Evolutionary conservation across 371 early-diverging fungal species (phyloP).

Genomic region (Apophysomyces elegans): DNA sequence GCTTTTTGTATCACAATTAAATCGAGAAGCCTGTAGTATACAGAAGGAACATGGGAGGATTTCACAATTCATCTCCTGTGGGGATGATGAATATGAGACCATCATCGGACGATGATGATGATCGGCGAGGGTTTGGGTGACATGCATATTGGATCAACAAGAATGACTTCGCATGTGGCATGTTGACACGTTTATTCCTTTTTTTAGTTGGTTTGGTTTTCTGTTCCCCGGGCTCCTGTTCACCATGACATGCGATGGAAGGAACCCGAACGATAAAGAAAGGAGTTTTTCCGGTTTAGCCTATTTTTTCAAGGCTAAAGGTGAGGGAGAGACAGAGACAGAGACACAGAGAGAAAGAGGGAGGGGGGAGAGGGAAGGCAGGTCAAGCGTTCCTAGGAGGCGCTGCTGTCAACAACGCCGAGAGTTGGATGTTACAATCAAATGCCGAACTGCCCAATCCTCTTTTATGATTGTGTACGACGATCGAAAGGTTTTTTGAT

Average conservation of each 20-base stretch:
- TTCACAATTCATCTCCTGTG: background rate
- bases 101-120: no score
- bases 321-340: no score
- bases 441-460: background rate
- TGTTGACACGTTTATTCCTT: constrained; percentile 2
- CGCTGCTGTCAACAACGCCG: constrained; percentile 8
- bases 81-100: background rate
- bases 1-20: no score
- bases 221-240: background rate
- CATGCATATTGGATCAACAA: background rate
- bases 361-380: no score
- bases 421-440: background rate
- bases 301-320: no score
- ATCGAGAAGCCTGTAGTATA: background rate
- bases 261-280: no score
- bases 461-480: background rate
- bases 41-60: background rate
- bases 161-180: constrained; percentile 1
- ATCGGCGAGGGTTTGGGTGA: background rate
- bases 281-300: no score
- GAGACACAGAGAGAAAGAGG: no score
- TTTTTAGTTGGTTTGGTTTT: background rate
- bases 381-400: background rate
- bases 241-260: no score
- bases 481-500: background rate